Base-by-base conservation (phyloP, 2,329 filamentous ascomycete species). In the Elsinoe perseae region DNA sequence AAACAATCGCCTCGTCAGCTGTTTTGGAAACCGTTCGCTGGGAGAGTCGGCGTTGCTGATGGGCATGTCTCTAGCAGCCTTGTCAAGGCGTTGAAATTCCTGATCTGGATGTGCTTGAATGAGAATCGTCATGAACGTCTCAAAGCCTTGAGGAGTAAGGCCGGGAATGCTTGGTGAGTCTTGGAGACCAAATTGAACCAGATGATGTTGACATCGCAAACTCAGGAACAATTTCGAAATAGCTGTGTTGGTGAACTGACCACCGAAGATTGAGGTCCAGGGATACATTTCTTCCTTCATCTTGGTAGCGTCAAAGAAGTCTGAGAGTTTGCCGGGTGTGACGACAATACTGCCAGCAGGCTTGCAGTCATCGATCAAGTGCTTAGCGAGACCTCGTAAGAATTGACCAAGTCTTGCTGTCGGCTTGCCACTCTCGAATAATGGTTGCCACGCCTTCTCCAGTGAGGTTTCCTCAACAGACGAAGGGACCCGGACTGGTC, bases 21-120 rank as follows among this genome's bases (percentile, higher is more conserved):
- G 84, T 61, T 88, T 89, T 0, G 89, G 90, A 56, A 95, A 84
- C 2, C 86, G 77, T 68, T 91, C 87, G 9, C 80, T 82, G 60
- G 77, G 80, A 48, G 85, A 80, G 56, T 78, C 75, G 0, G 82
- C 77, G 56, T 84, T 82, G 63, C 68, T 83, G 63, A 95, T 86
- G 0, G 88, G 86, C 69, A 91, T 81, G 43, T 84, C 79, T 2
- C 82, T 69, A 2, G 91, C 80, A 20, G 89, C 81, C 57, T 80
- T 82, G 42, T 82, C 76, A 3, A 95, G 74, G 8, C 90, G 81
- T 40, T 80, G 77, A 57, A 83, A 85, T 68, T 95, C 89, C 46
- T 81, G 77, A 38, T 89, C 83, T 0, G 90, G 90, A 61, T 89
- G 83, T 1, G 88, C 86, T 61, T 83, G 80, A 34, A 92, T 85